Base-by-base conservation (phyloP, 305 asterid species). In the Rubia peregrina region DNA sequence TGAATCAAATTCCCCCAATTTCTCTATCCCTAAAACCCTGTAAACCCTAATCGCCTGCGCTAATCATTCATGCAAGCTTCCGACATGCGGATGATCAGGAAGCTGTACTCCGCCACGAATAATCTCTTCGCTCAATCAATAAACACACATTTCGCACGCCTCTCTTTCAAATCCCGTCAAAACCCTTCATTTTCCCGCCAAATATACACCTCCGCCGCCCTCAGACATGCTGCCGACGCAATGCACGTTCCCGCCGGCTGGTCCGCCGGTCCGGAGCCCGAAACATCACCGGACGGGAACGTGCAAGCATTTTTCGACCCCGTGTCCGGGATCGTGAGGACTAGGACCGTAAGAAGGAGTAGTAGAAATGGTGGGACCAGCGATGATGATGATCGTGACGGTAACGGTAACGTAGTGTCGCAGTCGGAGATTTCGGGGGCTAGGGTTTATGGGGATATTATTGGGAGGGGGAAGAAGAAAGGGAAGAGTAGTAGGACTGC, bases 251-350 rank as follows among this genome's bases (percentile, higher is more conserved):
- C 78, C 21, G 60, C 75, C 62, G 71, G 81, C 22, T 82, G 89
- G 90, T 46, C 74, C 1, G 68, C 71, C 26, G 75, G 62, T 66
- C 72, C 81, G 42, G 71, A 30, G 53, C 41, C 80, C 6, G 69
- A 46, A 22, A 77, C 61, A 10, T 55, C 65, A 24, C 24, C 14
- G 22, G 68, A 56, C 70, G 61, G 85, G 26, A 38, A 74, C 10
- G 86, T 90, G 49, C 71, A 83, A 71, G 77, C 95, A 16, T 73
- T 75, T 61, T 84, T 78, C 78, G 96, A 88, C 71, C 90, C 95
- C 30, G 21, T 72, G 70, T 78, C 89, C 68, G 88, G 91, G 67
- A 67, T 84, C 22, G 44, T 84, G 26, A 80, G 78, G 70, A 87
- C 95, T 42, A 82, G 78, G 70, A 85, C 95, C 36, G 80, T 19